Evolutionary conservation across 208 protist genomes (phyloP).

Genomic region (Leishmania lainsoni): DNA sequence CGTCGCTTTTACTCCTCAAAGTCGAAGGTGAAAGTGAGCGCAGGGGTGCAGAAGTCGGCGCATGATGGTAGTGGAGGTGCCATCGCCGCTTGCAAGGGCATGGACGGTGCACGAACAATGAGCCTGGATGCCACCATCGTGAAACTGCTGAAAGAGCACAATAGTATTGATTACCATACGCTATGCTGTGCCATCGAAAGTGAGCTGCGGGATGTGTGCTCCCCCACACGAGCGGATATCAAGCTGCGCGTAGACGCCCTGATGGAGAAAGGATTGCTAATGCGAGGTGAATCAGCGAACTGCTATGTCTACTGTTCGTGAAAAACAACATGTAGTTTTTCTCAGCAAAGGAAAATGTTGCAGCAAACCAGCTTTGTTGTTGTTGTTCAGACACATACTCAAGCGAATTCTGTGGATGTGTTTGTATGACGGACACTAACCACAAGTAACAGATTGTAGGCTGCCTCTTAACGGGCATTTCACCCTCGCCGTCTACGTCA

Average conservation of each 20-base stretch:
- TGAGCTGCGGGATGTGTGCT: slow-evolving; percentile 34
- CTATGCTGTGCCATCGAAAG: slow-evolving; percentile 48
- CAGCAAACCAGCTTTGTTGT: slow-evolving; percentile 2
- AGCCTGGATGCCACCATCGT: slow-evolving; percentile 72
- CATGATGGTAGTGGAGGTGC: slow-evolving; percentile 6
- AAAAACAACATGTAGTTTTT: neutral
- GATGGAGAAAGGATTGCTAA: slow-evolving; percentile 73
- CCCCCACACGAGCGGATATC: slow-evolving; percentile 50
- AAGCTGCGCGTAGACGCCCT: slow-evolving; percentile 64
- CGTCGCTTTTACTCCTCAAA: slow-evolving; percentile 33
- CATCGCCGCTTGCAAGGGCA: slow-evolving; percentile 3
- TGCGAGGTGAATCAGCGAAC: slow-evolving; percentile 34
- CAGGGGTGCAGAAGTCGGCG: slow-evolving; percentile 19
- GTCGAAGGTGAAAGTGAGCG: slow-evolving; percentile 35
- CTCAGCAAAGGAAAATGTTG: neutral
- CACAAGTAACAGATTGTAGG: neutral
- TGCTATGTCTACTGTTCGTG: slow-evolving; percentile 35
- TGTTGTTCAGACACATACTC: neutral
- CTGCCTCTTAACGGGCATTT: neutral
- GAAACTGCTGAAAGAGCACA: slow-evolving; percentile 65
- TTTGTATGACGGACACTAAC: neutral
- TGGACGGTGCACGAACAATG: slow-evolving; percentile 37
- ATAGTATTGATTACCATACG: slow-evolving; percentile 48
- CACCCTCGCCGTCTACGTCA: neutral
- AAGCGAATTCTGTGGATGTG: neutral